Evolutionary conservation across 164 flowering plant genomes (phyloP), one percentile per base, ranked within the genome.

Genomic region (Magnolia kwangsiensis): DNA sequence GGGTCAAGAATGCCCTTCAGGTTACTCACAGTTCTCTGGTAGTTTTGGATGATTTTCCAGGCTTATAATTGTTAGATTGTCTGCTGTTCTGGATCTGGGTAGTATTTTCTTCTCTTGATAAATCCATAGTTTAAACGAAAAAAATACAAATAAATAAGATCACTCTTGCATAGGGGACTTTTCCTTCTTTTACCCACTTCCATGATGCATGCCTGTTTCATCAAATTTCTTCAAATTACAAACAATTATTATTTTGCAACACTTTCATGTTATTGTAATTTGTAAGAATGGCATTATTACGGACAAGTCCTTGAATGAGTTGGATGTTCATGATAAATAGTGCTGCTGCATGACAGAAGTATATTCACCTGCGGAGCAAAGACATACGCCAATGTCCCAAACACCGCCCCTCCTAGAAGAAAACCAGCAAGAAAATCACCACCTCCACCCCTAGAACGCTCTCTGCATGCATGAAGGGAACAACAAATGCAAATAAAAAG

Each of bases 351-450:
- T 55, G 13, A 9, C 63, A 8, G 63, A 75, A 58, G 19, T 64
- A 9, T n/a, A 74, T 78, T 78, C 76, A 95, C 99, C 97, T 93
- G 98, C 23, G 99, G 97, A 78, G 99, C 97, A 82, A 91, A 92
- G 58, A 91, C 51, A 84, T 93, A 93, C 51, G 91, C 94, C 63
- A 91, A 80, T 20, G 98, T 88, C 80, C 99, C 99, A 85, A 84
- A 92, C 49, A 96, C 79, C 20, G 98, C 99, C 83, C 99, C 96
- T 68, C 99, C 98, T 3, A 96, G 72, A 74, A 96, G 83, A 74
- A 96, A 92, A 67, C 99, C 98, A 72, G 98, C 95, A 74, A 90
- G 63, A 78, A 96, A 96, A 72, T 96, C 97, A 73, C 90, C 88
- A 74, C 88, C 79, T 50, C 76, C 85, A 78, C 88, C 86, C 75